phyloP scores from a whole-genome alignment of 805 yeast genomes.

The Cyberlindnera euphorbiae region DNA sequence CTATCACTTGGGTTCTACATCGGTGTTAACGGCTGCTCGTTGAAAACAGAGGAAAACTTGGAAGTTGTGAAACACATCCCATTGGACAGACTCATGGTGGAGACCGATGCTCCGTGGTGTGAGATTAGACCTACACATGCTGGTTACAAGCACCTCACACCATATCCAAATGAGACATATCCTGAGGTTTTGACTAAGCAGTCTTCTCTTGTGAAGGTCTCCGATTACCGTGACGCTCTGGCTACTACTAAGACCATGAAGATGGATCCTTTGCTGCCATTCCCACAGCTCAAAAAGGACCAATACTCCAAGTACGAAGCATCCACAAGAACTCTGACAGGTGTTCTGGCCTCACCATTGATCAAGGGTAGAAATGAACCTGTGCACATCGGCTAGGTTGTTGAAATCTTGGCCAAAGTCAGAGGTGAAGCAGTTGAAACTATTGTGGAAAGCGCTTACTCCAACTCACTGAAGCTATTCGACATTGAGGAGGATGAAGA shows the following conservation, averaged over 20 bases:
- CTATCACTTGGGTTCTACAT: slow-evolving; percentile 60
- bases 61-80: slow-evolving; percentile 68
- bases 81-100: slow-evolving; percentile 64
- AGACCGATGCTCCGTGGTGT: slow-evolving; percentile 99
- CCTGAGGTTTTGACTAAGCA: slow-evolving; percentile 33
- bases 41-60: slow-evolving; percentile 71
- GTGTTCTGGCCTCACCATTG: slow-evolving; percentile 35
- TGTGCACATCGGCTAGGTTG: slow-evolving; percentile 76
- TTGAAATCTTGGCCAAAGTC: slow-evolving; percentile 56
- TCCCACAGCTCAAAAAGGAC: slow-evolving; percentile 63
- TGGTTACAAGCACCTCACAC: slow-evolving; percentile 51
- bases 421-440: slow-evolving; percentile 37
- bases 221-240: slow-evolving; percentile 9
- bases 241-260: slow-evolving; percentile 18
- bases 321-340: slow-evolving; percentile 26
- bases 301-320: slow-evolving; percentile 36
- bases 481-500: slow-evolving; percentile 23
- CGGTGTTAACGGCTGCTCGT: slow-evolving; percentile 91
- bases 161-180: slow-evolving; percentile 53
- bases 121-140: slow-evolving; percentile 84
- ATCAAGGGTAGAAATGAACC: slow-evolving; percentile 92
- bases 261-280: slow-evolving; percentile 51
- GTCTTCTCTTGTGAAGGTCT: slow-evolving; percentile 12
- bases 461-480: slow-evolving; percentile 46
- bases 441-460: slow-evolving; percentile 46